Evolutionary conservation across 78 protist species (phyloP), one percentile per base, ranked within the genome.

Genomic region (Dictyostelium purpureum): DNA sequence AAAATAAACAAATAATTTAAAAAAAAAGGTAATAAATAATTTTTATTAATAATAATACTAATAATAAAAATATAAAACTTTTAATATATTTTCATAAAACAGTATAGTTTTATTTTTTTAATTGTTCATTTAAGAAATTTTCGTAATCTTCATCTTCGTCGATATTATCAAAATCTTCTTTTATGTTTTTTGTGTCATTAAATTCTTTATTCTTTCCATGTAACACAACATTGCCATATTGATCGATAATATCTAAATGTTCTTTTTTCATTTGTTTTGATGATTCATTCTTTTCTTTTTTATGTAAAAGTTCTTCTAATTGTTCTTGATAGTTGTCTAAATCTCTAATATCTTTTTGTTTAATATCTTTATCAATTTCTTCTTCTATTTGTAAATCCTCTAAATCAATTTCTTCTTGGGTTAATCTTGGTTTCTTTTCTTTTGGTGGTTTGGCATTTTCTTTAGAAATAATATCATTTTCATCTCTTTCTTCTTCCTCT

Each of bases 101-200:
- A 49, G 54, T 59, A 59, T 59, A n/a, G 16, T 6, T 26, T 63
- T 63, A 63, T 63, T 63, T 63, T 31, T 63, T 63, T 28, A 63
- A 63, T 33, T 63, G 71, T 31, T 63, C 71, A 63, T 63, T 63
- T 63, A 63, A 63, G 33, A 63, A 63, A 18, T 63, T 35, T 12
- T 63, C 71, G 18, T 63, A 63, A 33, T 63, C 71, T 31, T 33
- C 33, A 57, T 57, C 14, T 26, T 57, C 66, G 10, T 26, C 11
- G 7, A 7, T 54, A 14, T 63, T 24, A 4, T 63, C 70, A 31
- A 28, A 37, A 14, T 54, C 63, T 19, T n/a, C 63, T n/a, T 54
- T 57, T 57, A 26, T 57, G 21, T 16, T 33, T 33, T 28, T 63
- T 63, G 33, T n/a, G 7, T 28, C 10, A 14, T 59, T 0, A 12